Percentiles rank a stretch among this genome's conserved stretches.
Evolutionary conservation across 2,329 filamentous ascomycete species (phyloP).

Genomic region (Talaromyces marneffei): DNA sequence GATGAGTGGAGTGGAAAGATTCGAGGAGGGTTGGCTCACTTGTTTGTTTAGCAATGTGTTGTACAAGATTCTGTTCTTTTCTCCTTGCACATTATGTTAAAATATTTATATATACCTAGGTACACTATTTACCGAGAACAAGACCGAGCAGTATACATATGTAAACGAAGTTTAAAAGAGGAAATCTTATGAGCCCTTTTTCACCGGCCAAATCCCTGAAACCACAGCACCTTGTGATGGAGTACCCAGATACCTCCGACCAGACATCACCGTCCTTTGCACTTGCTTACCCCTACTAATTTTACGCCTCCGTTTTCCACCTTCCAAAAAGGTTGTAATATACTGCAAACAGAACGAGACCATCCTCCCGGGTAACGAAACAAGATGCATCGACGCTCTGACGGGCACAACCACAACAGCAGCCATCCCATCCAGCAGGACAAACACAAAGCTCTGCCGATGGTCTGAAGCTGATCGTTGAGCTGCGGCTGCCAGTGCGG

Average conservation of each 20-base stretch:
- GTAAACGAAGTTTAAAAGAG: not conserved
- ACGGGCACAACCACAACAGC: slow-evolving; percentile 32
- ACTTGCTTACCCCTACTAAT: slow-evolving; percentile 22
- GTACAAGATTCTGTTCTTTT: not conserved
- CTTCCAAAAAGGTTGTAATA: slow-evolving; percentile 6
- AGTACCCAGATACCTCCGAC: not conserved
- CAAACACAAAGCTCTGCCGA: slow-evolving; percentile 22
- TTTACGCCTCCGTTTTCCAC: not conserved
- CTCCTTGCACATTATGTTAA: not conserved
- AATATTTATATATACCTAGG: slow-evolving; percentile 1
- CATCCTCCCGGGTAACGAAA: slow-evolving; percentile 28
- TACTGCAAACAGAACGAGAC: slow-evolving; percentile 18
- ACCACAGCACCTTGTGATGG: not conserved
- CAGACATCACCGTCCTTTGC: slow-evolving; percentile 3
- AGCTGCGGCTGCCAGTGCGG: slow-evolving; percentile 73
- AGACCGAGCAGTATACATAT: not conserved
- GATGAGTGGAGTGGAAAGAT: not conserved
- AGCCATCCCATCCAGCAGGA: slow-evolving; percentile 33
- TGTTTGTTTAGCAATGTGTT: not conserved
- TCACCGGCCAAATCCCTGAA: not conserved
- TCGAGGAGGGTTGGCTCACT: not conserved
- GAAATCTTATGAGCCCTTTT: not conserved
- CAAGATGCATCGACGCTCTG: slow-evolving; percentile 27
- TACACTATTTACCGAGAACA: not conserved
- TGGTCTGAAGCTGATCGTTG: slow-evolving; percentile 27